Evolutionary conservation across 1,284 basidiomycete species (phyloP), one percentile per base, ranked within the genome.

Genomic region (Sanghuangporus sanghuang): DNA sequence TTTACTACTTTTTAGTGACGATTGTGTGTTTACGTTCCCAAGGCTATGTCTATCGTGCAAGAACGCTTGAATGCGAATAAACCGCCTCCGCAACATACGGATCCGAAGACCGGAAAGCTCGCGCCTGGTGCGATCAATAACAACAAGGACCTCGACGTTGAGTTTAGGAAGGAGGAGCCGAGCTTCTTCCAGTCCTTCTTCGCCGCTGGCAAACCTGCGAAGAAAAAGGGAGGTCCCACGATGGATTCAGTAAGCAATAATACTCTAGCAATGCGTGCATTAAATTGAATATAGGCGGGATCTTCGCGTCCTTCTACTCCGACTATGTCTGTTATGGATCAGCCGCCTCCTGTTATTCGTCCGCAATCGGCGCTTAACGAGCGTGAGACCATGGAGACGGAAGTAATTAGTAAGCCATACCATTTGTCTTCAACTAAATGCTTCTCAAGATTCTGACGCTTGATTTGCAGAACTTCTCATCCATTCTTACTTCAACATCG

Each of bases 171-270:
- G 74, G 92, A 96, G 56, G 94, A 98, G 67, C 79, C 85, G 21
- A 90, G 92, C 71, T 99, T 99, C 86, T 99, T 99, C 70, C 92
- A 93, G 50, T 93, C 91, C 59, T 99, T 99, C 86, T 99, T 98
- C 77, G 79, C 85, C 12, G 74, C 82, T 18, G 81, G 73, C 66
- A 79, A 89, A 74, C 79, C 77, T 0, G 75, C 79, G 65, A 76
- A 73, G 58, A 92, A 90, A 78, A 93, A 90, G 83, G 90, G 90
- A 57, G 82, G 78, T 0, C 83, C 87, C 23, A 77, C 82, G 36
- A 98, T 98, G 95, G 96, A 97, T 67, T 82, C 87, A 68, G 83
- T 83, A 67, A 71, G 80, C 71, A 18, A 7, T 46, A 52, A n/a
- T 53, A 52, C 46, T 62, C 4, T 44, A 42, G 50, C 38, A 40